These are phyloP conservation scores for Lomentospora prolificans DNA, from an alignment of 2,329 filamentous ascomycete species.

Conservation along the genomic window DNA sequence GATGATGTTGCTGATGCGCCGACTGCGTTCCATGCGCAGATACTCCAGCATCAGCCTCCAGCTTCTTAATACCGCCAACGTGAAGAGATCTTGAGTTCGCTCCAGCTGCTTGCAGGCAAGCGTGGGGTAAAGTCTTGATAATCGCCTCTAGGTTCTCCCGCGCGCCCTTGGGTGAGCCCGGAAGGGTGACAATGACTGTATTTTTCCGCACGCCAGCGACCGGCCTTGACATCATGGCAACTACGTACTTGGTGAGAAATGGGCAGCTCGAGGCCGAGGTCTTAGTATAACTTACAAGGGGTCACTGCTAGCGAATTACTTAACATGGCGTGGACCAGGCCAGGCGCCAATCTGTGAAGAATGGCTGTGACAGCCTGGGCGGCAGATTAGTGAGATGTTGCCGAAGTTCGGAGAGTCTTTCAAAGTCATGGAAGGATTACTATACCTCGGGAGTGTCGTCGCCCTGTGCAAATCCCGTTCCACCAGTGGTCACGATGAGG, in stretches of 20 bases:
- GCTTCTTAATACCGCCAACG: constrained; percentile 67
- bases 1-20: constrained; percentile 44
- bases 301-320: constrained; percentile 75
- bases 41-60: constrained; percentile 72
- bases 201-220: constrained; percentile 79
- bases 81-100: constrained; percentile 73
- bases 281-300: constrained; percentile 56
- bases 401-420: constrained; percentile 8
- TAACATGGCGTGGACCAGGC: constrained; percentile 92
- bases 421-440: background rate
- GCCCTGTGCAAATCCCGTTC: constrained; percentile 79
- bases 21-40: background rate
- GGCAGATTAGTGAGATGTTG: constrained; percentile 1
- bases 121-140: constrained; percentile 84
- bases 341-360: constrained; percentile 76
- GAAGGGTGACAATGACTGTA: constrained; percentile 77
- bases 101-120: constrained; percentile 82
- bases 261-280: too few species aligned
- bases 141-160: constrained; percentile 86
- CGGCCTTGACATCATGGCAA: constrained; percentile 93
- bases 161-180: constrained; percentile 90
- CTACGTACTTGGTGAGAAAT: constrained; percentile 32
- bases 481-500: constrained; percentile 79
- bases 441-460: constrained; percentile 82
- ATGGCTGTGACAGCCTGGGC: constrained; percentile 64